These are phyloP conservation scores for Trichosporon coremiiforme DNA, from an alignment of 1,284 basidiomycete genomes.

Conservation along the genomic window DNA sequence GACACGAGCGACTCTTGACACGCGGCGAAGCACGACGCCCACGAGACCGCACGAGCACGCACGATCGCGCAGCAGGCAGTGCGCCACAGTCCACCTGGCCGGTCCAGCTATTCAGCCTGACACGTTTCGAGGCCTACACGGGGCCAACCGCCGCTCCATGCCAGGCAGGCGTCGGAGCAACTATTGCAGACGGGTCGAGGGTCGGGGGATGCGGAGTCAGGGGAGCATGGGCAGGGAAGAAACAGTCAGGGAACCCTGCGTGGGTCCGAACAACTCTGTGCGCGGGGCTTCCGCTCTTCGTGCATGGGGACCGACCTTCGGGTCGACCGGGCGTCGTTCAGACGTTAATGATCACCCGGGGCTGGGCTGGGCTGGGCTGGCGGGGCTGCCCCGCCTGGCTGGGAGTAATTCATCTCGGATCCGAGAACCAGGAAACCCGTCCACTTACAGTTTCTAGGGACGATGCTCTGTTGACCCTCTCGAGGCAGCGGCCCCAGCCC, in stretches of 20 bases:
- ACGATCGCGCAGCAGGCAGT: no score
- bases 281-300: not conserved
- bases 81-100: not conserved
- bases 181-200: not conserved
- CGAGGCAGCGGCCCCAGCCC: no score
- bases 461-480: not conserved
- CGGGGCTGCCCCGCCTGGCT: no score
- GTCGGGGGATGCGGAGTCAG: not conserved
- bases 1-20: no score
- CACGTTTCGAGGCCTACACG: no score
- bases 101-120: not conserved
- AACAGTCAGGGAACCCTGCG: not conserved
- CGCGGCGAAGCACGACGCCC: no score
- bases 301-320: not conserved
- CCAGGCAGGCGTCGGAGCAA: not conserved
- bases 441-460: not conserved
- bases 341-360: not conserved
- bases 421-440: not conserved
- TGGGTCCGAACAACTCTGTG: not conserved
- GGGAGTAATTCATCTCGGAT: not conserved
- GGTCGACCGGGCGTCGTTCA: not conserved
- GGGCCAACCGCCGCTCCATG: no score
- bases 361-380: no score
- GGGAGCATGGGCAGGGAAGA: not conserved
- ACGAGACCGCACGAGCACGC: no score